Evolutionary conservation across 768 basidiomycete species (phyloP).

Genomic region (Boletus insuetus): DNA sequence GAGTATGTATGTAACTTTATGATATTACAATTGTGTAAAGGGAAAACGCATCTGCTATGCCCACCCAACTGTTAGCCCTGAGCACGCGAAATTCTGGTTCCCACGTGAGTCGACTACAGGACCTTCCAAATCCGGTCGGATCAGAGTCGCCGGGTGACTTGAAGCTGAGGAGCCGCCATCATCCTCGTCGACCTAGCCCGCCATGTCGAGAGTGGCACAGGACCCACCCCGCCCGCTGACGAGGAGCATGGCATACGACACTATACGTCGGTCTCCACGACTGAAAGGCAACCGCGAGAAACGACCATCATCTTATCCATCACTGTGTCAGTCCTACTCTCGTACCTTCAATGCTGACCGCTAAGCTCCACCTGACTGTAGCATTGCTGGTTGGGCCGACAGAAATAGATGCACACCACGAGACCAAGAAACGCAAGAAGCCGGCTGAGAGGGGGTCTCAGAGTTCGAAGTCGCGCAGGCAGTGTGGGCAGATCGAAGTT

Average conservation of each 20-base stretch:
- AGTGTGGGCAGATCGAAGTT: slow-evolving; percentile 12
- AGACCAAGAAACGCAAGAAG: slow-evolving; percentile 11
- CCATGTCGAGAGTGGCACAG: slow-evolving; percentile 21
- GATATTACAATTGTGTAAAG: no score
- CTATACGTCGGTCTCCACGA: slow-evolving; percentile 24
- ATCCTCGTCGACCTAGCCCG: background rate
- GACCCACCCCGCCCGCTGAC: slow-evolving; percentile 16
- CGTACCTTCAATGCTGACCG: background rate
- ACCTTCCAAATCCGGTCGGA: slow-evolving; percentile 31
- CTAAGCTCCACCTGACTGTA: slow-evolving; percentile 7
- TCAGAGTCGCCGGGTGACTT: slow-evolving; percentile 3
- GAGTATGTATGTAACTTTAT: no score
- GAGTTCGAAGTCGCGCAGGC: slow-evolving; percentile 6
- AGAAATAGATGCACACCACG: background rate
- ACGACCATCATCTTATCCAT: background rate
- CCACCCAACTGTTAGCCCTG: background rate
- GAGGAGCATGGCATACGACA: slow-evolving; percentile 22
- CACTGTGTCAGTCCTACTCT: slow-evolving; percentile 12
- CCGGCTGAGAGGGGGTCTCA: background rate
- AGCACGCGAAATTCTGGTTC: slow-evolving; percentile 6
- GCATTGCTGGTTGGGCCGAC: background rate
- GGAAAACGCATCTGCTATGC: no score
- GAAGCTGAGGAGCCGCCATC: background rate
- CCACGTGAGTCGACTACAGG: slow-evolving; percentile 24
- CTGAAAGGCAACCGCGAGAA: slow-evolving; percentile 5